A percentile compares a stretch with the other conserved stretches of the same genome.
Conservation (phyloP, 805 yeast species). For the Diddensiella transvaalensis region DNA sequence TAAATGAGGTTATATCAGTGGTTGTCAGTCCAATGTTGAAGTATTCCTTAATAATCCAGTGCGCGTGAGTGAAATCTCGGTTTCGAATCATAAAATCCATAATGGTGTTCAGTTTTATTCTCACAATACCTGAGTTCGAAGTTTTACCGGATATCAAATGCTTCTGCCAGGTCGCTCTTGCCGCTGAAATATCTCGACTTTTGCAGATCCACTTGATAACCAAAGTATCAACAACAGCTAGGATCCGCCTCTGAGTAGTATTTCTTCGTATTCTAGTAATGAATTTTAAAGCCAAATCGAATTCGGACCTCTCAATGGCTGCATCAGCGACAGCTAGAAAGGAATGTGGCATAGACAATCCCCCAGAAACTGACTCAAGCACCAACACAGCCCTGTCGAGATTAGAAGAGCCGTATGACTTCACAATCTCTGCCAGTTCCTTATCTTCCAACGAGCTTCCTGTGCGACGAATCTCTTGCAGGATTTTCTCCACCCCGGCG, state of each 20-base stretch:
- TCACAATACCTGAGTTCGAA: constrained; percentile 17
- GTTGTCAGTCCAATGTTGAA: constrained; percentile 4
- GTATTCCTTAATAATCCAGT: constrained; percentile 15
- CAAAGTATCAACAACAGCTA: constrained; percentile 6
- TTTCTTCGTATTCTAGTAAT: constrained; percentile 3
- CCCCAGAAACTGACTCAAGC: constrained; percentile 1
- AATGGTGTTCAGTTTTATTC: constrained; percentile 9
- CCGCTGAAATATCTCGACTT: constrained; percentile 5
- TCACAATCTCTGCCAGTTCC: constrained; percentile 18
- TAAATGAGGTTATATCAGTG: background rate
- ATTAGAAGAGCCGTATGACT: constrained; percentile 8
- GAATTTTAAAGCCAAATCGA: constrained; percentile 9
- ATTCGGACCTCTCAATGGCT: constrained; percentile 24
- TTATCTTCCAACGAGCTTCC: constrained; percentile 2
- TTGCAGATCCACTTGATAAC: constrained; percentile 10
- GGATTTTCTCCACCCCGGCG: constrained; percentile 21
- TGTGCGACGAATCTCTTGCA: constrained; percentile 19
- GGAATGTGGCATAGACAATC: background rate
- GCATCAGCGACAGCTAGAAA: constrained; percentile 26
- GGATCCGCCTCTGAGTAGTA: constrained; percentile 2
- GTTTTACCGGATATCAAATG: constrained; percentile 7
- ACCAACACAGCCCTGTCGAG: constrained; percentile 8
- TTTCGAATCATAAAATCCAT: constrained; percentile 6
- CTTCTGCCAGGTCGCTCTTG: constrained; percentile 20
- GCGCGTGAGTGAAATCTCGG: background rate